Evolutionary conservation across 2,329 filamentous ascomycete species (phyloP).

Genomic region (Trichoderma sp.): DNA sequence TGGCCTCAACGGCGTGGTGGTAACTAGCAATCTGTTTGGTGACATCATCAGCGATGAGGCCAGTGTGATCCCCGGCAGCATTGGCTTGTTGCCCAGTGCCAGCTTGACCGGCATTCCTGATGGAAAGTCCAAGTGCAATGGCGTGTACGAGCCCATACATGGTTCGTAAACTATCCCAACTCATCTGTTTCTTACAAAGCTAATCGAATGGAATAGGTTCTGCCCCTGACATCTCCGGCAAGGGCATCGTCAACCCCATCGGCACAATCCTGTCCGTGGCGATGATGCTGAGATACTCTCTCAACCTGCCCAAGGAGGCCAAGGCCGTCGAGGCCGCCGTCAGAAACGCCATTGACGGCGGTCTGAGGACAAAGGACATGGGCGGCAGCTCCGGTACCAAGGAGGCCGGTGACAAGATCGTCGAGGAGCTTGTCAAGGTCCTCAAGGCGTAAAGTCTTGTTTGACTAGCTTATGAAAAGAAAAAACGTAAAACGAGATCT

Average conservation of each 20-base stretch:
- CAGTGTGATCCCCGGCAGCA: constrained; percentile 85
- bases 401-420: constrained; percentile 76
- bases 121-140: constrained; percentile 80
- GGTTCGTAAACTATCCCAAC: constrained; percentile 52
- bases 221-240: constrained; percentile 88
- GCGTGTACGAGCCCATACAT: constrained; percentile 97
- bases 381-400: constrained; percentile 70
- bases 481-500: background rate
- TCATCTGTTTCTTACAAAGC: background rate
- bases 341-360: constrained; percentile 72
- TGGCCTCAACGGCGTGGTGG: constrained; percentile 82
- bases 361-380: constrained; percentile 79
- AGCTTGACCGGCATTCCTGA: constrained; percentile 84
- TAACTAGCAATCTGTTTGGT: constrained; percentile 92
- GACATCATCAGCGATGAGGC: constrained; percentile 97
- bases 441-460: constrained; percentile 45
- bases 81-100: constrained; percentile 85
- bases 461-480: background rate
- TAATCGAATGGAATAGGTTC: constrained; percentile 55
- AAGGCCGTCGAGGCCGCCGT: constrained; percentile 79
- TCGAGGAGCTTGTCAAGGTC: constrained; percentile 66
- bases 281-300: constrained; percentile 95
- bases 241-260: constrained; percentile 88
- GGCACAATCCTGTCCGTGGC: constrained; percentile 88
- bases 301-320: constrained; percentile 75